Percentiles rank a stretch among this genome's conserved stretches.
Evolutionary conservation across 163 green algal species (phyloP).

Genomic region (Scenedesmus sp.): DNA sequence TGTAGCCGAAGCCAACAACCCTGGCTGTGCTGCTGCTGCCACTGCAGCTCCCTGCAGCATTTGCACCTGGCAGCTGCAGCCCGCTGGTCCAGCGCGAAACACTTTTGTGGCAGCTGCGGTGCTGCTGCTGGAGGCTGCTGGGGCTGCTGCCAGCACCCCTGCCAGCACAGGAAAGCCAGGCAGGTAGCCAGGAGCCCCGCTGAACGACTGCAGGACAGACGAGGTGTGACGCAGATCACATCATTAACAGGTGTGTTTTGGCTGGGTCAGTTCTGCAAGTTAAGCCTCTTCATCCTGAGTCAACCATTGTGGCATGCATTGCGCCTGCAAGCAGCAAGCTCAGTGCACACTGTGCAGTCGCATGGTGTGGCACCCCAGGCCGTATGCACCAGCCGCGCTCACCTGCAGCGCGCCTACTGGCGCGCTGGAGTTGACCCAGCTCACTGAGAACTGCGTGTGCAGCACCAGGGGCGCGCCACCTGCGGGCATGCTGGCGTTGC

Average conservation of each 20-base stretch:
- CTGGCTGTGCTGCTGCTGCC: not conserved
- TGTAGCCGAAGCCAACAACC: conserved; percentile 59
- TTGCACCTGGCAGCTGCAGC: conserved; percentile 55
- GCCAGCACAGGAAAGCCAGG: conserved; percentile 65
- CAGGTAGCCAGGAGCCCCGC: conserved; percentile 69
- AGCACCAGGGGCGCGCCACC: not conserved
- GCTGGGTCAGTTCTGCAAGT: not conserved
- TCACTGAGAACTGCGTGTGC: conserved; percentile 12
- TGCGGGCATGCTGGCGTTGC: conserved; percentile 10
- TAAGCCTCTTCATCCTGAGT: not conserved
- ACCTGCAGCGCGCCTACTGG: conserved; percentile 5
- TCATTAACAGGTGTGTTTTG: too few relatives aligned
- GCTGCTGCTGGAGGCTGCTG: not conserved
- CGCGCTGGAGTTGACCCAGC: conserved; percentile 30
- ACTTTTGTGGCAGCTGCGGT: conserved; percentile 42
- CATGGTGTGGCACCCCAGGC: not conserved
- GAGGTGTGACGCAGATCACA: not conserved
- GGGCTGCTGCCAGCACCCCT: not conserved
- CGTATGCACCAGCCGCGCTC: not conserved
- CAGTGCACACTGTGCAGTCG: not conserved
- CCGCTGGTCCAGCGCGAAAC: conserved; percentile 52
- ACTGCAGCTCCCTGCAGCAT: conserved; percentile 52
- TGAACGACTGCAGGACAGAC: conserved; percentile 53
- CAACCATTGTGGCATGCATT: not conserved
- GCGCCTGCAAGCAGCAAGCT: not conserved